These are phyloP conservation scores for Astragalus glycyphyllos DNA, from an alignment of 306 rosid genomes.

Conservation along the genomic window DNA sequence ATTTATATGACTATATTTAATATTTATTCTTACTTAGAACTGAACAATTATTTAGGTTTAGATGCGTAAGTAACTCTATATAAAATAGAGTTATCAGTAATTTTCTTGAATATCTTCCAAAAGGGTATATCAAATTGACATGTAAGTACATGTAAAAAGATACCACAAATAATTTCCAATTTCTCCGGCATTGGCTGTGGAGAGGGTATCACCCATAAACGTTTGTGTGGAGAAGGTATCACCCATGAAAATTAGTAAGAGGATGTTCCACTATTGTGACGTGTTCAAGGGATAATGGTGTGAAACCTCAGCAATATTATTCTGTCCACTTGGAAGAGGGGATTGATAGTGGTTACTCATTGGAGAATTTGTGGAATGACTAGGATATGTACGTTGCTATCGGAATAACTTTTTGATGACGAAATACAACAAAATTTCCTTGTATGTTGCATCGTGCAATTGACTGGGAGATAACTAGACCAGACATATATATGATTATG, in stretches of 20 bases:
- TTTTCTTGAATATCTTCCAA: too few species aligned
- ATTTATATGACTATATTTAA: too few species aligned
- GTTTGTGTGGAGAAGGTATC: background rate
- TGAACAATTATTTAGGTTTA: too few species aligned
- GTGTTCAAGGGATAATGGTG: background rate
- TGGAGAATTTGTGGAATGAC: slow-evolving; percentile 12
- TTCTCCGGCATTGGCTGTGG: too few species aligned
- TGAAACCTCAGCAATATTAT: background rate
- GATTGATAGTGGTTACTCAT: slow-evolving; percentile 16
- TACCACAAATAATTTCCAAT: too few species aligned
- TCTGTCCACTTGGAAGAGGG: slow-evolving; percentile 28
- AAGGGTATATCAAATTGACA: too few species aligned
- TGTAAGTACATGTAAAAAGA: too few species aligned
- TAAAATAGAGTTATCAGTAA: too few species aligned
- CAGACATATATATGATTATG: background rate
- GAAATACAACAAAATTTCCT: background rate
- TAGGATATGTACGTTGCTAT: slow-evolving; percentile 5
- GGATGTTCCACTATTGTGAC: slow-evolving; percentile 1
- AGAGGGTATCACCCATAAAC: background rate
- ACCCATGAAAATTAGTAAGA: background rate
- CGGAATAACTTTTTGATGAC: slow-evolving; percentile 7
- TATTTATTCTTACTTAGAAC: too few species aligned
- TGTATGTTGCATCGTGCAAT: slow-evolving; percentile 11
- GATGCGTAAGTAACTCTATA: too few species aligned
- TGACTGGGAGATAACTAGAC: slow-evolving; percentile 4